Conservation (phyloP, 2,329 filamentous ascomycete species). For the Gyromitra esculenta region DNA sequence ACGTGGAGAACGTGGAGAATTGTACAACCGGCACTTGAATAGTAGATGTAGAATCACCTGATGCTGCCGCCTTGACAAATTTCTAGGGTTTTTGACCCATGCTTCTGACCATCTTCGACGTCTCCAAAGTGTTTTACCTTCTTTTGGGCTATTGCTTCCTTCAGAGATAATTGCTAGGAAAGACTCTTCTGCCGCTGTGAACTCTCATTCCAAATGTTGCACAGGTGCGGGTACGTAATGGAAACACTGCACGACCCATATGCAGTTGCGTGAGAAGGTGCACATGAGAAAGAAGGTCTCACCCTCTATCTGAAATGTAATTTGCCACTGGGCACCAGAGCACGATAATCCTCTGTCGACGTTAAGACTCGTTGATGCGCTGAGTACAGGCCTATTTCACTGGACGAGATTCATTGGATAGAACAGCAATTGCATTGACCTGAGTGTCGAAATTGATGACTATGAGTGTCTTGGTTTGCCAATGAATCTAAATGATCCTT, state of each 20-base stretch:
- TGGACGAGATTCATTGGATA: neutral
- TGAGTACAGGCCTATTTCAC: neutral
- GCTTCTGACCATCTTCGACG: neutral
- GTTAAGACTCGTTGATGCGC: neutral
- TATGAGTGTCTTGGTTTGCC: neutral
- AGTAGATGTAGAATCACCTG: conserved; percentile 1
- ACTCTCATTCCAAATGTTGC: neutral
- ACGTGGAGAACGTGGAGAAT: neutral
- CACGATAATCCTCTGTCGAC: neutral
- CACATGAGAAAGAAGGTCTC: neutral
- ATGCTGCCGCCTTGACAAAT: neutral
- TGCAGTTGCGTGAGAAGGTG: neutral
- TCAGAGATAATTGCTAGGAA: neutral
- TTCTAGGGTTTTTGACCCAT: neutral
- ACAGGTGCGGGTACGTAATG: neutral
- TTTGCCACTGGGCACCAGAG: neutral
- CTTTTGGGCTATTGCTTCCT: neutral
- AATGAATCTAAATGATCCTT: neutral
- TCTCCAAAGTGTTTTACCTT: neutral
- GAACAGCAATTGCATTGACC: neutral
- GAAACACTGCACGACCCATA: neutral
- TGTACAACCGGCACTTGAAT: neutral
- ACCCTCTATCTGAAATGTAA: neutral
- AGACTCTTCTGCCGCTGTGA: neutral
- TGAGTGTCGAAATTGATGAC: neutral